Base-by-base conservation (phyloP, 2,329 filamentous ascomycete genomes). In the Ascochyta rabiei region DNA sequence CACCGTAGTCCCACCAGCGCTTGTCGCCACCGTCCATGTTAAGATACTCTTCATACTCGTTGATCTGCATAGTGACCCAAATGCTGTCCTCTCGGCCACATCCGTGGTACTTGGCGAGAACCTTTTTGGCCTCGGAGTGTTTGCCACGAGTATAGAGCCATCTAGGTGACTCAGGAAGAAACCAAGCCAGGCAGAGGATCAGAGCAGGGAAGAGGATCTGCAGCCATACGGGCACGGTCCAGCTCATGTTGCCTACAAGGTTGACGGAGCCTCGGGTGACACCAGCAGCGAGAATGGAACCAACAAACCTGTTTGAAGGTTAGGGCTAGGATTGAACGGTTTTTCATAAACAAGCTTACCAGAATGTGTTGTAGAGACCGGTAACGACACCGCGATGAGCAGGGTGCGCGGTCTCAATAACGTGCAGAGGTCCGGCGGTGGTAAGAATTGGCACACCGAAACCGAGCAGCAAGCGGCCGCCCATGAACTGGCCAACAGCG, bases 381-480 rank as follows among this genome's bases (percentile, higher is more conserved):
- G 85, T 86, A 60, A 86, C 77, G 19, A 85, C 77, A 35, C 84
- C 85, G 57, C 86, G 80, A 69, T 84, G 86, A 2, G 82, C 81
- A 0, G 86, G 86, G 63, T 88, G 86, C 1, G 84, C 80, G 51
- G 86, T 79, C 68, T 89, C 86, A 39, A 85, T 82, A 15, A 83
- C 82, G 66, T 87, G 88, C n/a, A 84, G 81, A 1, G 86, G 86
- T 1, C 82, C 85, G 5, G 85, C 84, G 3, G 83, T 80, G 5
- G 82, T 80, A 4, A 82, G 81, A 54, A 88, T 84, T 2, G 82
- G 80, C 37, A 86, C 84, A 34, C 86, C 86, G 56, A 87, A 86
- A 48, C 85, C 85, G 3, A 87, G 80, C 18, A 87, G 71, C 72
- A 87, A 86, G 24, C 84, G 80, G n/a, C 84, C 84, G 38, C 79